phyloP scores from a whole-genome alignment of 2,329 filamentous ascomycete species.

The Lachnellula cervina region DNA sequence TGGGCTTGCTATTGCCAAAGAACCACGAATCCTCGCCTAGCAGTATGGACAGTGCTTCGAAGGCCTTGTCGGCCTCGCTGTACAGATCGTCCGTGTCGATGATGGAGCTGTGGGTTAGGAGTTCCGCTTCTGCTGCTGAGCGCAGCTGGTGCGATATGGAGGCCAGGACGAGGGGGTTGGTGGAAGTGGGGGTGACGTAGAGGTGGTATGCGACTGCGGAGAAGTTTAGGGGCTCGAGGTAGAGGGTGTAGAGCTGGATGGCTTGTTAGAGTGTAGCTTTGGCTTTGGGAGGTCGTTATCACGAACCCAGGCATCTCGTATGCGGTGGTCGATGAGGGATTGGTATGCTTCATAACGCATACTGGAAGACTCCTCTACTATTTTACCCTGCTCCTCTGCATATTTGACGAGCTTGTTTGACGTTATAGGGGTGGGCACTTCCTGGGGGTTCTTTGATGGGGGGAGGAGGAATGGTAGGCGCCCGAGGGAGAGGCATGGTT shows the following conservation, averaged over 20 bases:
- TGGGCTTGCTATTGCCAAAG: constrained; percentile 51
- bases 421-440: constrained; percentile 44
- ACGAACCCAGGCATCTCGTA: constrained; percentile 81
- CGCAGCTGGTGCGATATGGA: constrained; percentile 63
- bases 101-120: constrained; percentile 58
- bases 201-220: constrained; percentile 59
- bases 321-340: constrained; percentile 67
- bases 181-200: constrained; percentile 65
- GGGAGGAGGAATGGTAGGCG: constrained; percentile 81
- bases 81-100: constrained; percentile 55
- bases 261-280: not conserved
- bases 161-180: constrained; percentile 56
- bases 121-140: constrained; percentile 67
- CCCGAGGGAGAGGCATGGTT: constrained; percentile 93
- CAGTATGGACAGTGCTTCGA: constrained; percentile 55
- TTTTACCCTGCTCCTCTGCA: constrained; percentile 47
- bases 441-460: constrained; percentile 29
- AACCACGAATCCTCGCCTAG: constrained; percentile 58
- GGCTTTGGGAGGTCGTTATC: not conserved
- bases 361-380: constrained; percentile 45
- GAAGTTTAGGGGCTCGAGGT: constrained; percentile 66
- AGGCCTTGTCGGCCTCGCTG: constrained; percentile 56
- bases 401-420: constrained; percentile 67
- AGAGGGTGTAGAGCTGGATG: constrained; percentile 68
- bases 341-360: constrained; percentile 63